Evolutionary conservation across 495 filamentous ascomycete genomes (phyloP).

Genomic region (Aspergillus affinis): DNA sequence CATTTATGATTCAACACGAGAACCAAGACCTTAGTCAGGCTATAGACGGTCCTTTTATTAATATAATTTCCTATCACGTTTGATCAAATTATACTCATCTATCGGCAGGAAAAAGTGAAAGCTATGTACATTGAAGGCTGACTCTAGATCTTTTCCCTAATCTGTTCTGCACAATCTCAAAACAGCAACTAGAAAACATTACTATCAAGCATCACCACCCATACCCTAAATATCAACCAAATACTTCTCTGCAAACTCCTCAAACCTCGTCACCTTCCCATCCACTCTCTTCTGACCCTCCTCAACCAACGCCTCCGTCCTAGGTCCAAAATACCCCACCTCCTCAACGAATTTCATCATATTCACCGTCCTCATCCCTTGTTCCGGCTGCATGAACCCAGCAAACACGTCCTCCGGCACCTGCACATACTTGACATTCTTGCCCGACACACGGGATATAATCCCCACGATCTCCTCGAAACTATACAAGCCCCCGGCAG

Average conservation of each 20-base stretch:
- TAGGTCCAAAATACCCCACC: constrained; percentile 44
- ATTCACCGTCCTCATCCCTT: constrained; percentile 4
- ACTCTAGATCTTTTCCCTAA: too few species aligned
- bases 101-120: too few species aligned
- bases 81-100: too few species aligned
- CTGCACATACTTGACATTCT: constrained; percentile 45
- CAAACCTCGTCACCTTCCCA: constrained; percentile 23
- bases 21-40: too few species aligned
- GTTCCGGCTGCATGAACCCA: constrained; percentile 22
- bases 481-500: constrained; percentile 34
- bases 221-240: not conserved
- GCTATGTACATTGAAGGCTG: too few species aligned
- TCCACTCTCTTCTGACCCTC: constrained; percentile 33
- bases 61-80: too few species aligned
- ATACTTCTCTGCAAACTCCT: constrained; percentile 19
- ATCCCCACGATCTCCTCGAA: constrained; percentile 36
- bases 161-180: too few species aligned
- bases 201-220: too few species aligned
- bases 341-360: constrained; percentile 32
- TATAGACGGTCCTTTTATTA: too few species aligned
- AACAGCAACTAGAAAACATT: too few species aligned
- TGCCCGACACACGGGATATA: constrained; percentile 41
- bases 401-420: constrained; percentile 36
- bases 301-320: constrained; percentile 32
- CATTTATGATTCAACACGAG: too few species aligned